A percentile compares a stretch with the other conserved stretches of the same genome.
phyloP scores from a whole-genome alignment of 352 stramenopile genomes.

The Globisporangium emineosum region DNA sequence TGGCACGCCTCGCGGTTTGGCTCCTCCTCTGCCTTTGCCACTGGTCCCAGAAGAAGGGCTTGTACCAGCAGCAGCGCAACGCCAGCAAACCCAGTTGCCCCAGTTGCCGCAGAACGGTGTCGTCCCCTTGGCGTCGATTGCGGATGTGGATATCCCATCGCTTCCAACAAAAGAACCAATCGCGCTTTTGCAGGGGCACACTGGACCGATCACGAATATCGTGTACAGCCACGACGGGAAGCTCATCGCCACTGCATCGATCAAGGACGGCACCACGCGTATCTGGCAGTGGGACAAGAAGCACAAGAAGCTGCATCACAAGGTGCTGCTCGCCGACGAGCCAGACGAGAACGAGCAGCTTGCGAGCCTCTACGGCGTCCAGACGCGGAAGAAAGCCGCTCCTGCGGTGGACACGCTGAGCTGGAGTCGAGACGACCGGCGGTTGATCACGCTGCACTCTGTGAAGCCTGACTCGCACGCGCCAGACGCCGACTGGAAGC shows the following conservation, averaged over 20 bases:
- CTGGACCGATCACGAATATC: constrained; percentile 93
- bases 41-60: neutral
- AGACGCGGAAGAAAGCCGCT: constrained; percentile 33
- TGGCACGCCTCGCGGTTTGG: neutral
- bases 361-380: constrained; percentile 41
- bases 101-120: constrained; percentile 47
- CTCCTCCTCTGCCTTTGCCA: constrained; percentile 1
- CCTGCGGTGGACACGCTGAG: constrained; percentile 61
- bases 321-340: constrained; percentile 48
- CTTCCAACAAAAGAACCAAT: constrained; percentile 51
- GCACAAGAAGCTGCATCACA: constrained; percentile 51
- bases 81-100: constrained; percentile 40
- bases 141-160: constrained; percentile 39
- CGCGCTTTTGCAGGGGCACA: constrained; percentile 82
- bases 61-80: neutral
- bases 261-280: constrained; percentile 89
- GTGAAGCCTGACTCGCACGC: constrained; percentile 56
- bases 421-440: constrained; percentile 61
- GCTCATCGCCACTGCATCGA: constrained; percentile 91
- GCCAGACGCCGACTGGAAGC: constrained; percentile 44
- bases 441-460: constrained; percentile 66
- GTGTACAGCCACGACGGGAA: constrained; percentile 90
- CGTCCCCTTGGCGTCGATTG: constrained; percentile 34
- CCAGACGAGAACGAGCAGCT: constrained; percentile 41
- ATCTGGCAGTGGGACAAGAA: constrained; percentile 66